Conservation (phyloP, 202 grass and related monocot species). For the Hordeum pubiflorum region DNA sequence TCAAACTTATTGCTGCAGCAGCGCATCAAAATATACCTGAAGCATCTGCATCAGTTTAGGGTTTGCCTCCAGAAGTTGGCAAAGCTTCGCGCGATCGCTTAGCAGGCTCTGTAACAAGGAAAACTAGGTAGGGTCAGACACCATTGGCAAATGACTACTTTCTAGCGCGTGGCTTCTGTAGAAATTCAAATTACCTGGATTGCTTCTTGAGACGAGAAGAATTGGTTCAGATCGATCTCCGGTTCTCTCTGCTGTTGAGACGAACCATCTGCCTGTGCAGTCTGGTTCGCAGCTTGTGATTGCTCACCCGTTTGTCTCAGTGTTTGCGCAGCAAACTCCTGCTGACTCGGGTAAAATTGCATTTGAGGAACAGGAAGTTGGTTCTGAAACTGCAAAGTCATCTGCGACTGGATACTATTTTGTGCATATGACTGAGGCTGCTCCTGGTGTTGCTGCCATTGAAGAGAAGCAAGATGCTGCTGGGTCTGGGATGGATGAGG, state of each 20-base stretch:
- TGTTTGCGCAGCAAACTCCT: constrained; percentile 38
- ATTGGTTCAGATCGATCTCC: constrained; percentile 60
- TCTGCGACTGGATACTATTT: constrained; percentile 45
- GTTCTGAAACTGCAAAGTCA: constrained; percentile 68
- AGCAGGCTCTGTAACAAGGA: constrained; percentile 54
- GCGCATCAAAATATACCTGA: constrained; percentile 45
- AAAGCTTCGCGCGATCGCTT: constrained; percentile 84
- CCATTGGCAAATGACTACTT: not conserved
- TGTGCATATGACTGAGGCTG: constrained; percentile 42
- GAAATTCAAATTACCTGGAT: constrained; percentile 58
- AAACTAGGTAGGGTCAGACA: not conserved
- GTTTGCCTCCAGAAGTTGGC: constrained; percentile 78
- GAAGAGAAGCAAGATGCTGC: constrained; percentile 44
- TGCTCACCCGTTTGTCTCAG: constrained; percentile 37
- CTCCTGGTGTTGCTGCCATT: constrained; percentile 41
- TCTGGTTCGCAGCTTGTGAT: constrained; percentile 41
- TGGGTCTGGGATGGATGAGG: constrained; percentile 76
- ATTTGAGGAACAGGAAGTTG: constrained; percentile 60
- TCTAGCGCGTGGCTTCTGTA: not conserved
- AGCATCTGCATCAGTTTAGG: constrained; percentile 99
- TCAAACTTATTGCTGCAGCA: not conserved
- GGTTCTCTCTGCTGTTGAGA: constrained; percentile 61
- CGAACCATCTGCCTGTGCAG: constrained; percentile 43
- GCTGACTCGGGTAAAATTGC: constrained; percentile 63
- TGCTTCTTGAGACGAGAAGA: constrained; percentile 90